Percentiles rank a stretch among this genome's conserved stretches.
These are phyloP conservation scores for Ochetophila trinervis DNA, from an alignment of 306 rosid genomes.

Conservation along the genomic window DNA sequence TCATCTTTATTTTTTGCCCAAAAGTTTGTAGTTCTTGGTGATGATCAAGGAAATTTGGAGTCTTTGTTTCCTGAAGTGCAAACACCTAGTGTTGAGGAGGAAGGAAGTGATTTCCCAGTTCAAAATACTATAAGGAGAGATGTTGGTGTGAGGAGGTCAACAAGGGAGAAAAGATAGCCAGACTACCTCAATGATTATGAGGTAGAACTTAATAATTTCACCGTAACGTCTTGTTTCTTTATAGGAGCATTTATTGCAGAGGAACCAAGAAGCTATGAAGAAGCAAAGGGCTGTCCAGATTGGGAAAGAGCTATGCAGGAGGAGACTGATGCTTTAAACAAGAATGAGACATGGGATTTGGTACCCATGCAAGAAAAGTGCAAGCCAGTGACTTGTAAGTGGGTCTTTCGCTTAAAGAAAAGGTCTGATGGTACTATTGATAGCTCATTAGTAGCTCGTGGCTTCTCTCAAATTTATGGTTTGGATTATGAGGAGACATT, in stretches of 20 bases:
- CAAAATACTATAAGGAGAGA: too few species aligned
- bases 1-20: too few species aligned
- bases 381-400: neutral
- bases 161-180: neutral
- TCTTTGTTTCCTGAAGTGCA: too few species aligned
- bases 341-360: constrained; percentile 2
- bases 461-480: too few species aligned
- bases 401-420: neutral
- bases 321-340: neutral
- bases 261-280: neutral
- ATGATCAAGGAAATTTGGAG: too few species aligned
- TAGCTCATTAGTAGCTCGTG: neutral
- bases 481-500: constrained; percentile 1
- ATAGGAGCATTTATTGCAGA: neutral
- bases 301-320: constrained; percentile 5
- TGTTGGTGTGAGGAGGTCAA: neutral
- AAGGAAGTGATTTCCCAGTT: too few species aligned
- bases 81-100: too few species aligned
- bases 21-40: too few species aligned
- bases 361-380: constrained; percentile 1
- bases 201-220: neutral
- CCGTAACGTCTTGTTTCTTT: neutral
- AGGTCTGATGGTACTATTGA: neutral
- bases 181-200: constrained; percentile 3
- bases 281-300: neutral